Base-by-base conservation (phyloP, 257 asterid species). In the Ajuga chamaepitys region DNA sequence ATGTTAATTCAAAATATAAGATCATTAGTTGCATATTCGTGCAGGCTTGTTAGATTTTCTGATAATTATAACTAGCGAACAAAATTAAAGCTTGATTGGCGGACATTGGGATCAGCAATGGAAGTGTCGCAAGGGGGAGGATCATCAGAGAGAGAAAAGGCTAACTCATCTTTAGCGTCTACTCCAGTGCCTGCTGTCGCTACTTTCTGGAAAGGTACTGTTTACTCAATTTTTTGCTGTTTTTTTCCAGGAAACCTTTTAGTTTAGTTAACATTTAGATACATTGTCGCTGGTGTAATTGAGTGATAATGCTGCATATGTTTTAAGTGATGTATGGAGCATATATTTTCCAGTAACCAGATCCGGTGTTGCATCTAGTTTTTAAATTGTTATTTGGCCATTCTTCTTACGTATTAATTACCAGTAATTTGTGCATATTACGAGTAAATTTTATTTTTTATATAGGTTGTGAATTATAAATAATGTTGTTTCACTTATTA, bases 141-240 rank as follows among this genome's bases (percentile, higher is more conserved):
- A 68, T 88, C 87, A 76, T 75, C 86, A 57, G 97, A 93, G 58
- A 81, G 95, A 61, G 97, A 93, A 32, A 89, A 84, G 54, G 76
- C 84, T 46, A 89, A 73, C 75, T 62, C 89, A 7, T 81, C 88
- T 4, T 75, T 87, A 28, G 78, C 95, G 40, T 73, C 95, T 46
- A 71, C 95, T 63, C 95, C 96, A 22, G 82, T 82, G 64, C 64
- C 95, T 54, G 84, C 96, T 54, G 87, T 87, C 28, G 85, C 95
- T 73, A 79, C 82, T 69, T 93, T 85, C 83, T 93, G 99, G 99
- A 86, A 89, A 87, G 99, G 97, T 93, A 68, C 11, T 46, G 13
- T 51, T 47, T 58, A 20, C 62, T 21, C 32, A 50, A 40, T 32
- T 26, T 25, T 30, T 47, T 56, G 52, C 7, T 61, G 37, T 28